Evolutionary conservation across 805 yeast genomes (phyloP).

Genomic region (Saccharomycopsis capsularis): DNA sequence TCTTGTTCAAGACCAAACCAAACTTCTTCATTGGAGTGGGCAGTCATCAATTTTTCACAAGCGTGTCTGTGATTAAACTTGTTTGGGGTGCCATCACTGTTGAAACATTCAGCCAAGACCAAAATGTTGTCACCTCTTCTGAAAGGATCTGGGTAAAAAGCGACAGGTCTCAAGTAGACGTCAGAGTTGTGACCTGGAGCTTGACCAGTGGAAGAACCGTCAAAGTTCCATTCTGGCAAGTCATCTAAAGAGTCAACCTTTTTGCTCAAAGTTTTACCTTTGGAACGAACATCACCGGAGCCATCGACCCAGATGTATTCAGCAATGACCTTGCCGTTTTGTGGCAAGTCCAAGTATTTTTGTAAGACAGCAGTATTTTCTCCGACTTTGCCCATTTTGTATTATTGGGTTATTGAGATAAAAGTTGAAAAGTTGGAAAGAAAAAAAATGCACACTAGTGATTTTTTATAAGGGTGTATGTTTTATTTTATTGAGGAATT

Average conservation of each 20-base stretch:
- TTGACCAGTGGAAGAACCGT: constrained; percentile 97
- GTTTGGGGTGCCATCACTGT: constrained; percentile 98
- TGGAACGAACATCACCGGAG: constrained; percentile 83
- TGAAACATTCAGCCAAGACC: constrained; percentile 94
- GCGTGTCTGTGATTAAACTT: constrained; percentile 97
- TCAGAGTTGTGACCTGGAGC: constrained; percentile 98
- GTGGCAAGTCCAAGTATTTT: constrained; percentile 79
- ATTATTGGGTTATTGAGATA: background rate
- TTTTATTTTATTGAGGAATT: background rate
- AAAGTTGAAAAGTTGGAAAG: background rate
- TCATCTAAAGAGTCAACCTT: constrained; percentile 69
- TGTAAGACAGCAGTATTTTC: constrained; percentile 68
- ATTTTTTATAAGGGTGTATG: too few relatives aligned
- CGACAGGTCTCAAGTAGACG: constrained; percentile 90
- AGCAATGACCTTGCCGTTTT: constrained; percentile 81
- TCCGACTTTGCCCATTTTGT: background rate
- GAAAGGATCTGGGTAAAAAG: constrained; percentile 93
- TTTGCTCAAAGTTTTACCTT: constrained; percentile 79
- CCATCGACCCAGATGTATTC: constrained; percentile 99
- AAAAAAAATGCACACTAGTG: background rate
- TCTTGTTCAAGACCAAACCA: constrained; percentile 99
- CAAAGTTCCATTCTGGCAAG: constrained; percentile 98
- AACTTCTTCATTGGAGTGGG: constrained; percentile 73
- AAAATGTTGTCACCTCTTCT: constrained; percentile 96
- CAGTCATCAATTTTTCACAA: constrained; percentile 90